Conservation (phyloP, 768 basidiomycete genomes). For the Panaeolus papilionaceus region DNA sequence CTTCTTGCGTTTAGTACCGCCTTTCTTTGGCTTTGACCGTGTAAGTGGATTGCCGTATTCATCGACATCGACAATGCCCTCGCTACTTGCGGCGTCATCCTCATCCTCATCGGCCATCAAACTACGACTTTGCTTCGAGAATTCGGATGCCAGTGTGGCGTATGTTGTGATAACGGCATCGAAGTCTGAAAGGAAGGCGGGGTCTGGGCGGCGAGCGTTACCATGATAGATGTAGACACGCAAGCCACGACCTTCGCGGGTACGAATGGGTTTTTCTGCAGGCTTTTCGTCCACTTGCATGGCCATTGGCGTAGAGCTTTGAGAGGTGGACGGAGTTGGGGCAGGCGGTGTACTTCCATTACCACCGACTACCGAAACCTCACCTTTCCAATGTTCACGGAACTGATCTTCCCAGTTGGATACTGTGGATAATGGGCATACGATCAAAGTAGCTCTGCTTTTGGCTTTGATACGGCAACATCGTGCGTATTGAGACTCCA, state of each 20-base stretch:
- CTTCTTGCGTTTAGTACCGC: constrained; percentile 71
- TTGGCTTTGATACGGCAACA: constrained; percentile 80
- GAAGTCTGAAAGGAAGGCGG: constrained; percentile 89
- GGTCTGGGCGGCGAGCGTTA: constrained; percentile 83
- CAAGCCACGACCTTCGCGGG: constrained; percentile 58
- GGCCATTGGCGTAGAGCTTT: constrained; percentile 38
- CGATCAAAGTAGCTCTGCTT: constrained; percentile 91
- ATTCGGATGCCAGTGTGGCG: constrained; percentile 94
- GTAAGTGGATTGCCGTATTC: constrained; percentile 68
- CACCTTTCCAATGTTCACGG: constrained; percentile 94
- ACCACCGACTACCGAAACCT: constrained; percentile 85
- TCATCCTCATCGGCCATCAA: constrained; percentile 66
- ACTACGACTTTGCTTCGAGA: constrained; percentile 84
- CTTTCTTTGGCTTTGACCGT: constrained; percentile 72
- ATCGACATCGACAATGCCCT: constrained; percentile 67
- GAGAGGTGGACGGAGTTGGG: constrained; percentile 41
- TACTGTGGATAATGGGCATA: constrained; percentile 96
- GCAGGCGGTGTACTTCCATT: constrained; percentile 53
- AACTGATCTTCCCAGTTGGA: constrained; percentile 99
- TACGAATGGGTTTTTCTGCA: constrained; percentile 40
- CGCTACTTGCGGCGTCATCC: constrained; percentile 74
- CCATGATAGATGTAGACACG: constrained; percentile 97
- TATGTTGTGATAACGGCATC: constrained; percentile 98
- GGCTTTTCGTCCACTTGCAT: constrained; percentile 38
- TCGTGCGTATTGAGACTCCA: constrained; percentile 72